Percentiles rank a stretch among this genome's conserved stretches.
Conservation (phyloP, 179 eudicot species). For the Amaranthus tricolor region DNA sequence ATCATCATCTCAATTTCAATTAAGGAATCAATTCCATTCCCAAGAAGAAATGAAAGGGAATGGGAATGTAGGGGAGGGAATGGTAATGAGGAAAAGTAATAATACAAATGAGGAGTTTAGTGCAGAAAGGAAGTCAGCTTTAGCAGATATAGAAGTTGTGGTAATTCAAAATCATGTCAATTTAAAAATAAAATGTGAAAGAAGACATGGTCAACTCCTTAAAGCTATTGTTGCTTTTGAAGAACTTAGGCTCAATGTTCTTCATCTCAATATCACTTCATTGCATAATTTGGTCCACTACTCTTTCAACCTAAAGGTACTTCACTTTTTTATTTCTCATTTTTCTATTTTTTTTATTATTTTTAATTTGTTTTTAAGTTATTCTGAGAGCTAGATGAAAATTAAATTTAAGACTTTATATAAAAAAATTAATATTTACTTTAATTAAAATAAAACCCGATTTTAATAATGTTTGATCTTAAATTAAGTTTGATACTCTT, state of each 20-base stretch:
- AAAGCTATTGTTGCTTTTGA: constrained; percentile 38
- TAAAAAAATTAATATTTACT: too few relatives aligned
- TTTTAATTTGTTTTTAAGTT: background rate
- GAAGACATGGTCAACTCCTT: constrained; percentile 40
- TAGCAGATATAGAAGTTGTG: constrained; percentile 35
- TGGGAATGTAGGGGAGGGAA: constrained; percentile 14
- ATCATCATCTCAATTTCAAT: constrained; percentile 15
- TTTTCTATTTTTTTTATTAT: background rate
- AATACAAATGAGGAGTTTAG: constrained; percentile 23
- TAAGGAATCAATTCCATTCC: constrained; percentile 14
- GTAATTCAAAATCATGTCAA: constrained; percentile 50
- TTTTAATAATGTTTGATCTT: too few relatives aligned
- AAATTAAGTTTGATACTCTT: too few relatives aligned
- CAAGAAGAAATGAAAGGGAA: constrained; percentile 25
- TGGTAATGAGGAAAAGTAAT: background rate
- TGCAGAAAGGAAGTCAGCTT: constrained; percentile 34
- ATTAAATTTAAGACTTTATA: too few relatives aligned
- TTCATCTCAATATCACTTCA: constrained; percentile 50
- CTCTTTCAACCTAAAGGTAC: constrained; percentile 52
- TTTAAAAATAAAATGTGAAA: constrained; percentile 38
- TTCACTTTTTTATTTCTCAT: background rate
- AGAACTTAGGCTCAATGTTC: constrained; percentile 41
- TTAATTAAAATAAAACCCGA: too few relatives aligned
- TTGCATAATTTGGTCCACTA: constrained; percentile 34
- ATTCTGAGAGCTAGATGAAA: too few relatives aligned